Percentiles rank a stretch among this genome's conserved stretches.
Evolutionary conservation across 164 flowering plant species (phyloP).

Genomic region (Vitis vinifera): ASM3070453v1 NC_081823.1:26253001-26253500

Average conservation of each 20-base stretch:
- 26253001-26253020: too few species aligned
- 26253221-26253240: too few species aligned
- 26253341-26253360: constrained; percentile 96
- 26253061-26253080: constrained; percentile 48
- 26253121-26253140: not conserved
- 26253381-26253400: not conserved
- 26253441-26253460: too few species aligned
- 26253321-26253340: constrained; percentile 81
- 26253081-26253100: constrained; percentile 4
- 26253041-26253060: constrained; percentile 97
- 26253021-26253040: constrained; percentile 55
- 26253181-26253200: not conserved
- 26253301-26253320: constrained; percentile 58
- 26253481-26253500: too few species aligned
- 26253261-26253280: not conserved
- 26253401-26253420: not conserved
- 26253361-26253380: constrained; percentile 79
- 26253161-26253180: not conserved
- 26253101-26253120: not conserved
- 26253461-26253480: not conserved
- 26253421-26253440: too few species aligned
- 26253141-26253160: not conserved
- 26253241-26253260: not conserved
- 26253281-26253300: not conserved
- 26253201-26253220: not conserved